These are phyloP conservation scores for Fusarium sp. DNA, from an alignment of 2,329 filamentous ascomycete species.

Conservation along the genomic window DNA sequence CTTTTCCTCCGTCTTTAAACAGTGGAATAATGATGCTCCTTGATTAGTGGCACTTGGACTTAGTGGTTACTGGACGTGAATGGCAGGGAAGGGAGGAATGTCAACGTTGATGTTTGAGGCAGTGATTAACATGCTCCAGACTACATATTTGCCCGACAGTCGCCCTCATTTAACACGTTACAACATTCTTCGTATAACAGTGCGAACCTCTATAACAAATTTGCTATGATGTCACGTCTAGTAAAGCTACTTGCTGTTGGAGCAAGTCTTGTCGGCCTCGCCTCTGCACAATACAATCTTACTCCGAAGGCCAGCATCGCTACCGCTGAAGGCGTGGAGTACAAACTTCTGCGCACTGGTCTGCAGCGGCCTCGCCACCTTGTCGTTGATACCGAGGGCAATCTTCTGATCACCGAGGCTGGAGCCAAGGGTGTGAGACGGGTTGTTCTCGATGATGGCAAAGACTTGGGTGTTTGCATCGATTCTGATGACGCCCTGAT, in stretches of 20 bases:
- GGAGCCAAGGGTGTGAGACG: slow-evolving; percentile 7
- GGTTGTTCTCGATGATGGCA: slow-evolving; percentile 14
- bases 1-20: too few species aligned
- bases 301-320: neutral
- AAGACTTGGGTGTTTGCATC: slow-evolving; percentile 17
- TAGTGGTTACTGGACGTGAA: too few species aligned
- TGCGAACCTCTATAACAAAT: accelerated
- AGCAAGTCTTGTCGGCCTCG: neutral
- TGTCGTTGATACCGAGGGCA: slow-evolving; percentile 12
- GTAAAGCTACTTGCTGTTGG: slow-evolving; percentile 6
- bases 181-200: neutral
- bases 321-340: slow-evolving; percentile 11
- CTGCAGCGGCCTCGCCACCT: slow-evolving; percentile 13
- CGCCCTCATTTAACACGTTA: too few species aligned
- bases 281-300: slow-evolving; percentile 9
- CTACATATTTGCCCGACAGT: too few species aligned
- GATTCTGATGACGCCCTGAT: slow-evolving; percentile 16
- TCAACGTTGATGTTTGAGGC: too few species aligned
- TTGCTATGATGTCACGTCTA: slow-evolving; percentile 8
- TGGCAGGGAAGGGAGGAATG: too few species aligned
- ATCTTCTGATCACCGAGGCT: slow-evolving; percentile 12
- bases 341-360: neutral
- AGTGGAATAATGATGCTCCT: too few species aligned
- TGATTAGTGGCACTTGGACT: too few species aligned
- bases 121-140: too few species aligned